Percentiles rank a stretch among this genome's conserved stretches.
Evolutionary conservation across 108 stramenopile species (phyloP).

Genomic region (Cyclostephanos tholiformis): DNA sequence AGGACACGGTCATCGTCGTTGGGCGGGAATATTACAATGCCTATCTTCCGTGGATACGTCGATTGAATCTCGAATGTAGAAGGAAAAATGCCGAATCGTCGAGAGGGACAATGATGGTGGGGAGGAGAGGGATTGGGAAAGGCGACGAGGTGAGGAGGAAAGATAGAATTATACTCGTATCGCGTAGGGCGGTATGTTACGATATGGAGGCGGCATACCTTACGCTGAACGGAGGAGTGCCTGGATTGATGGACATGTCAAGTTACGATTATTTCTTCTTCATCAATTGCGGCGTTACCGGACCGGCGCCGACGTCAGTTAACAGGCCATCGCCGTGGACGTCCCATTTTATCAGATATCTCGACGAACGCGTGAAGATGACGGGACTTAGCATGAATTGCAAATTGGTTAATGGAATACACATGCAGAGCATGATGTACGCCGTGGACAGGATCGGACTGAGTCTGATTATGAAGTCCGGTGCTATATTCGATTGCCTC

Average conservation of each 20-base stretch:
- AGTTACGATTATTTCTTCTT: conserved; percentile 36
- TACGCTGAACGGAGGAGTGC: conserved; percentile 7
- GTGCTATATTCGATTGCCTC: conserved; percentile 25
- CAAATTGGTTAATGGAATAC: background rate
- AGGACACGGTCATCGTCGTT: conserved; percentile 13
- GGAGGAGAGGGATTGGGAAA: background rate
- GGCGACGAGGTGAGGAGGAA: too few relatives aligned
- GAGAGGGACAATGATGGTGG: too few relatives aligned
- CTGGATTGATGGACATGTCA: conserved; percentile 3
- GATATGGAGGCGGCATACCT: conserved; percentile 29
- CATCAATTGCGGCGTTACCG: conserved; percentile 32
- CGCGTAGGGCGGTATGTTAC: conserved; percentile 16
- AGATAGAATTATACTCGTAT: background rate
- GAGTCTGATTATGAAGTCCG: conserved; percentile 6
- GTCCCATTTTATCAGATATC: background rate
- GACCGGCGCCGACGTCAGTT: conserved; percentile 5
- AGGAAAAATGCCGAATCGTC: background rate
- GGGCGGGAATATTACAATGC: background rate
- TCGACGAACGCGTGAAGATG: conserved; percentile 36
- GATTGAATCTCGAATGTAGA: background rate
- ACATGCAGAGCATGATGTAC: conserved; percentile 34
- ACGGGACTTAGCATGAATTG: conserved; percentile 30
- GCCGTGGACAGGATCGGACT: conserved; percentile 26
- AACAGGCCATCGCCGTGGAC: conserved; percentile 11
- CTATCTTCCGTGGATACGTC: background rate